Evolutionary conservation across 2,329 filamentous ascomycete species (phyloP).

Genomic region (Zymoseptoria ardabiliae): DNA sequence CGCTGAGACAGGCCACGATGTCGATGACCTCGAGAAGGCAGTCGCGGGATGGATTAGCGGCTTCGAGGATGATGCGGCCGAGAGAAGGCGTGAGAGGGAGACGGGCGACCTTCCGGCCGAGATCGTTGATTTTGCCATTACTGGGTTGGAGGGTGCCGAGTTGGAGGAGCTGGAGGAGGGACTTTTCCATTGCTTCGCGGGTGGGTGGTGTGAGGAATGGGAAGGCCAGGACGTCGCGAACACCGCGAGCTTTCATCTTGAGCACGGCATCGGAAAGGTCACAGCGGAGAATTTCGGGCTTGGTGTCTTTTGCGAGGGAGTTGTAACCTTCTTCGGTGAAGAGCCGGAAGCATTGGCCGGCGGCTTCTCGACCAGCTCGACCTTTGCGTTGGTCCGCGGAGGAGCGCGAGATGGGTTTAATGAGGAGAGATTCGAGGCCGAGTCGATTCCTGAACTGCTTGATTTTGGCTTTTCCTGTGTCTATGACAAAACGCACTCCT

Average conservation of each 20-base stretch:
- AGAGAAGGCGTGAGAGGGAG: conserved; percentile 77
- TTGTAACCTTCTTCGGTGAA: conserved; percentile 77
- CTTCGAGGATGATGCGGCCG: conserved; percentile 74
- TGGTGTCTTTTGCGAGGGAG: conserved; percentile 62
- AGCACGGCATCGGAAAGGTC: conserved; percentile 80
- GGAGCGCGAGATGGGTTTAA: conserved; percentile 86
- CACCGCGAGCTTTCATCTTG: conserved; percentile 87
- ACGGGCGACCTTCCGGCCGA: conserved; percentile 69
- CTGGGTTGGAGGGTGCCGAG: conserved; percentile 67
- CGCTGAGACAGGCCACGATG: conserved; percentile 61
- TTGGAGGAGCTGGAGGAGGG: conserved; percentile 69
- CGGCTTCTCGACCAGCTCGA: conserved; percentile 84
- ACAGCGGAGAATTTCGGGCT: conserved; percentile 83
- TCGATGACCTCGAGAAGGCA: conserved; percentile 81
- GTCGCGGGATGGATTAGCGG: conserved; percentile 60
- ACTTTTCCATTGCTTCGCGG: conserved; percentile 70
- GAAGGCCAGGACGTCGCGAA: conserved; percentile 73
- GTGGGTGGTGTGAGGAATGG: conserved; percentile 79
- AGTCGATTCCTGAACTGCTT: conserved; percentile 82
- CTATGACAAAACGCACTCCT: conserved; percentile 83
- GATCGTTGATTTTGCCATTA: conserved; percentile 62
- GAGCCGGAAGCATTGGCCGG: conserved; percentile 81
- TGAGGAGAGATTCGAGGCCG: conserved; percentile 81
- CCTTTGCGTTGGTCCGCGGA: conserved; percentile 87
- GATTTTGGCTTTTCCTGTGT: conserved; percentile 88